Percentiles rank a stretch among this genome's conserved stretches.
phyloP scores from a whole-genome alignment of 2,329 filamentous ascomycete genomes.

The Neofusicoccum cordaticola region DNA sequence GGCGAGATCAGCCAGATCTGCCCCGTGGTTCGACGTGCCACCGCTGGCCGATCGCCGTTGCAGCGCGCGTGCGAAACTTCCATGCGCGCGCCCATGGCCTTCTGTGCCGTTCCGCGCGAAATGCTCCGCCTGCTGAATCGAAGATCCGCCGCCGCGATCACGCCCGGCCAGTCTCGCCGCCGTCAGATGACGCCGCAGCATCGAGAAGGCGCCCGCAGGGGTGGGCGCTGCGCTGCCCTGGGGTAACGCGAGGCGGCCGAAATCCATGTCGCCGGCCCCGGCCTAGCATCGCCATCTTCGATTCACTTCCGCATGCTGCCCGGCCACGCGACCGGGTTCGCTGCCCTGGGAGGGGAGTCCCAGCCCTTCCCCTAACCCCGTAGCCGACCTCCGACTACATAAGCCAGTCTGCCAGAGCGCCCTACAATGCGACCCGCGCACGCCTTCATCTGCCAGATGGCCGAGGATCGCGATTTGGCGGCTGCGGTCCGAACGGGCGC shows the following conservation, averaged over 20 bases:
- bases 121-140: not conserved
- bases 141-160: not conserved
- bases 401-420: not conserved
- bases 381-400: not conserved
- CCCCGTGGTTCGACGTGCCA: not conserved
- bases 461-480: not conserved
- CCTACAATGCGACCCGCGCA: not conserved
- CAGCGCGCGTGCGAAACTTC: slow-evolving; percentile 1
- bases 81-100: not conserved
- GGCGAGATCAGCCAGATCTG: slow-evolving; percentile 9
- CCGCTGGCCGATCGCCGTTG: not conserved
- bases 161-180: not conserved
- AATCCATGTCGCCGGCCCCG: not conserved
- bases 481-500: not conserved
- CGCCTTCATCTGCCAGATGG: not conserved
- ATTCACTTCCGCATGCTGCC: not conserved
- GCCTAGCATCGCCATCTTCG: slow-evolving; percentile 12
- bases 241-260: not conserved
- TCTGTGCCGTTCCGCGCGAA: not conserved
- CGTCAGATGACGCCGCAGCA: not conserved
- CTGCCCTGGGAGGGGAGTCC: not conserved
- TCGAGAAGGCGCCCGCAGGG: not conserved
- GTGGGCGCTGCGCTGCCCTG: not conserved
- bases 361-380: not conserved
- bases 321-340: not conserved